Evolutionary conservation across 306 rosid species (phyloP), one percentile per base, ranked within the genome.

Genomic region (Pterocarpus macrocarpus): DNA sequence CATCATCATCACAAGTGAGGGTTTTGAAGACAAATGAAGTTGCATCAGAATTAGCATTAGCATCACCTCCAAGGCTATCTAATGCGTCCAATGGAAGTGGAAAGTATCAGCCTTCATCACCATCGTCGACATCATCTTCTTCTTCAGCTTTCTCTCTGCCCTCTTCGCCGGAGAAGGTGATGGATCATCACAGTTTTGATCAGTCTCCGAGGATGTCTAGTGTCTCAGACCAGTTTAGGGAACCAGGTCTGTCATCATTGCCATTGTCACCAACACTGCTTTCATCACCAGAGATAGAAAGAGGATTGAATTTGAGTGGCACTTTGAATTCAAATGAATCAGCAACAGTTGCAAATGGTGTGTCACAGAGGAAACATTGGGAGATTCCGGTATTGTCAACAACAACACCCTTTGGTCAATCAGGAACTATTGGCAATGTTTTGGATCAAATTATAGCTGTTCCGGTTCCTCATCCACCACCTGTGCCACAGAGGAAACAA

Each of bases 201-300:
- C 86, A 87, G 30, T 87, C 90, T 81, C 90, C 90, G 4, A 81
- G 90, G 64, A 59, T 87, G 7, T 87, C 90, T 3, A 84, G 82
- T 69, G 62, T 87, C 15, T 87, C 90, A 8, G 88, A 87, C 1
- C 64, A 75, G 36, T 50, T 45, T 47, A 87, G 70, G 82, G 45
- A 69, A 74, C 82, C 84, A 4, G 84, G 81, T 5, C 8, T 84
- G 61, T 76, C 84, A 13, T 78, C 88, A 5, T 1, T 49, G 47
- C 83, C 88, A 38, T 15, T 81, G 58, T 81, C 88, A 63, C 88
- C 90, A 1, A 34, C 87, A 5, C 72, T 86, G 17, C 75, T 83
- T 53, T 86, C 81, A 3, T 86, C 89, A 2, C 89, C 89, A 1
- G 89, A 86, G 77, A 83, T 74, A 0, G 89, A 83, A 67, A 83